Base-by-base conservation (phyloP, 768 basidiomycete species). In the Podaxis mareebaensis region DNA sequence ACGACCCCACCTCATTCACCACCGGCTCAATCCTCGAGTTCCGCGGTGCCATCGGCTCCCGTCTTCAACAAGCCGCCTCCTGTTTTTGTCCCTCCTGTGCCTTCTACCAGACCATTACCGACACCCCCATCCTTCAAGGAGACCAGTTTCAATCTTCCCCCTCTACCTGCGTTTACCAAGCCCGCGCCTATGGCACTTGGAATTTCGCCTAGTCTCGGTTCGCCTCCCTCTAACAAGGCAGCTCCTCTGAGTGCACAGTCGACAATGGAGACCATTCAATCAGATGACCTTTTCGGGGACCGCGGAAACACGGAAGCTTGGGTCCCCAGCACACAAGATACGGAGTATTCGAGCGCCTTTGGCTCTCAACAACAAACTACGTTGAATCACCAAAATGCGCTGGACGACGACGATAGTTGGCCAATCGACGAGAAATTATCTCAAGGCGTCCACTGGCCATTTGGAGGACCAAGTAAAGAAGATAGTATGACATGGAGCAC, bases 401-500 rank as follows among this genome's bases (percentile, higher is more conserved):
- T 80, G 53, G 82, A 86, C 58, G 85, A 87, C 52, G 87, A 88
- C 57, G 90, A 92, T 68, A 91, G 90, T 70, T 92, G 90, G 90
- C 88, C 87, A 10, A 74, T 90, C 28, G 85, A 89, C 44, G 89
- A 89, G 66, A 88, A 86, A 66, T 73, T 89, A 60, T 76, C 82
- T 0, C 77, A 78, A 42, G 80, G 78, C 10, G 78, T 83, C 39
- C 81, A 81, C 64, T 92, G 91, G 91, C 83, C 83, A 15, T 87
- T 87, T 66, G 83, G 82, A 30, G 79, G 74, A 60, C 71, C 73
- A 24, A 74, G 78, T 7, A 83, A 81, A 63, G 90, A 91, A 53
- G 90, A 91, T 67, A 89, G 85, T 65, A 81, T 86, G 74, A 90
- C 90, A 17, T 92, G 91, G 91, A 91, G 88, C 66, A 87, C 88